phyloP scores from a whole-genome alignment of 306 rosid genomes.

The Cucumis hystrix region DNA sequence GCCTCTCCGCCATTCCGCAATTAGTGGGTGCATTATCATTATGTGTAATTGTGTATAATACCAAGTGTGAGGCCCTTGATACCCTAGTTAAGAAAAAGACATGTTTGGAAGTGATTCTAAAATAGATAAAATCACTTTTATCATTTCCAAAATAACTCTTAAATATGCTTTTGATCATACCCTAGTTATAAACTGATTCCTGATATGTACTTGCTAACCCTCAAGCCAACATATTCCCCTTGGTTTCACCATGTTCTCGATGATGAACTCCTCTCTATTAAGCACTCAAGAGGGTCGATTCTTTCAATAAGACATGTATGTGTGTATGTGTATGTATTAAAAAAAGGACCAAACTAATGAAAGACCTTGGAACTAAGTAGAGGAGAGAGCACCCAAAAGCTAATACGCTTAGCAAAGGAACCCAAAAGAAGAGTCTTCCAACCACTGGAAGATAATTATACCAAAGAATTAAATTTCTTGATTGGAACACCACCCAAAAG shows the following conservation, averaged over 20 bases:
- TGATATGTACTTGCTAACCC: not conserved
- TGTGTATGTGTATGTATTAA: too few relatives aligned
- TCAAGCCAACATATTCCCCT: not conserved
- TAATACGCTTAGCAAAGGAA: not conserved
- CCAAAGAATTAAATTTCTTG: not conserved
- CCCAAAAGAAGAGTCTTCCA: not conserved
- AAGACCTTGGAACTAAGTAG: not conserved
- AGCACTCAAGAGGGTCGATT: not conserved
- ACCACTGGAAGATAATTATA: too few relatives aligned
- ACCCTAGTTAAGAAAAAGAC: too few relatives aligned
- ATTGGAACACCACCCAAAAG: not conserved
- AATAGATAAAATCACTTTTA: too few relatives aligned
- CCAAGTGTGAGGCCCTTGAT: too few relatives aligned
- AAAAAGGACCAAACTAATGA: not conserved
- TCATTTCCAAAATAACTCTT: too few relatives aligned
- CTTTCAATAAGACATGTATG: too few relatives aligned
- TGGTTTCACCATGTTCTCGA: not conserved
- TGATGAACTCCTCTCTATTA: not conserved
- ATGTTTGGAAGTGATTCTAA: too few relatives aligned
- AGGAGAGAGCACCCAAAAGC: not conserved
- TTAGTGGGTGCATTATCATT: too few relatives aligned
- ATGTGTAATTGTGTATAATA: too few relatives aligned
- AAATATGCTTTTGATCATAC: too few relatives aligned
- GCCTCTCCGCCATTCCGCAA: too few relatives aligned
- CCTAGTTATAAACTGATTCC: not conserved